Conservation (phyloP, 192 early-diverging fungal genomes). For the Podila epicladia region DNA sequence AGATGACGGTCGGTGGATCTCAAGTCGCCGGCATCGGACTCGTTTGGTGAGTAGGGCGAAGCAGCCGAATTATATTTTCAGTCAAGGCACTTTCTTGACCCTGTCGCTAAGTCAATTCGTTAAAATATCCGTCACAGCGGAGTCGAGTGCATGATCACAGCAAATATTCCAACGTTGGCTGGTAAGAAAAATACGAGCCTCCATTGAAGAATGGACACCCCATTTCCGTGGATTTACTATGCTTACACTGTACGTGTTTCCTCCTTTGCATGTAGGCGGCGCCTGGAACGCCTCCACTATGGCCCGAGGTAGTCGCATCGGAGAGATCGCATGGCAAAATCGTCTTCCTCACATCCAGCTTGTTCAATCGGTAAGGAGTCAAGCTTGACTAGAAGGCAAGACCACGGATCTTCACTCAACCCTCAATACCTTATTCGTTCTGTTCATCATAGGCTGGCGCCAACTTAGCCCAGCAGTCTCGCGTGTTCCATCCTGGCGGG, state of each 20-base stretch:
- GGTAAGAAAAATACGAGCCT: too few species aligned
- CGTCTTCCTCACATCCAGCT: conserved; percentile 64
- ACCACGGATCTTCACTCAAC: neutral
- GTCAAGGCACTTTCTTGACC: neutral
- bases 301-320: conserved; percentile 58
- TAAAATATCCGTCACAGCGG: conserved; percentile 26
- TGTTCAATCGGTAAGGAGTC: conserved; percentile 60
- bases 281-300: conserved; percentile 69
- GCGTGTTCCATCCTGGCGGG: conserved; percentile 72
- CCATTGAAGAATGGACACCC: too few species aligned
- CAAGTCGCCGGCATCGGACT: conserved; percentile 70
- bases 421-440: neutral
- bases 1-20: conserved; percentile 72
- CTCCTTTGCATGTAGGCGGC: conserved; percentile 54
- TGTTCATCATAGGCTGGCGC: conserved; percentile 63
- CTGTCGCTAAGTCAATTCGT: neutral
- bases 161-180: conserved; percentile 62
- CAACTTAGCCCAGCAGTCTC: conserved; percentile 69
- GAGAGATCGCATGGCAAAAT: conserved; percentile 65
- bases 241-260: too few species aligned
- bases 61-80: neutral
- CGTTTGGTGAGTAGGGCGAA: conserved; percentile 55
- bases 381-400: neutral
- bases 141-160: conserved; percentile 64
- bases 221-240: too few species aligned